A percentile compares a stretch with the other conserved stretches of the same genome.
phyloP scores from a whole-genome alignment of 1,284 basidiomycete species.

The Pseudozyma tsukubaensis region DNA sequence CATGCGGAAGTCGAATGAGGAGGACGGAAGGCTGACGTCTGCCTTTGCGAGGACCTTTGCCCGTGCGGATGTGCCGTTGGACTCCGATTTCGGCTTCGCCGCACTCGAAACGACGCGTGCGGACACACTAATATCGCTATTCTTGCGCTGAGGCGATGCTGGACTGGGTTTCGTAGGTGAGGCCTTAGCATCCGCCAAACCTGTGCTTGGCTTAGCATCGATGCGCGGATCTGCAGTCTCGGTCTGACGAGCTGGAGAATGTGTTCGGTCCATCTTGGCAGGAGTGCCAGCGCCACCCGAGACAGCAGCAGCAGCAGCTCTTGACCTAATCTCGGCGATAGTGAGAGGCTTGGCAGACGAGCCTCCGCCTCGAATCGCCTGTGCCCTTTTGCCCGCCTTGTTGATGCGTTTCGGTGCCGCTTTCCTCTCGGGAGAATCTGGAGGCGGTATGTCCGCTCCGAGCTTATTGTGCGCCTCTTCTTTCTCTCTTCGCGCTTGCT shows the following conservation, averaged over 20 bases:
- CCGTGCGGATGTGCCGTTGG: not conserved
- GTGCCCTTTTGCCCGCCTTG: slow-evolving; percentile 38
- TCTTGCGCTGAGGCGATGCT: not conserved
- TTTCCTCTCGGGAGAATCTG: slow-evolving; percentile 11
- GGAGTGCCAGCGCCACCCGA: not conserved
- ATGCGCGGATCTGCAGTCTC: not conserved
- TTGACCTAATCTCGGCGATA: slow-evolving; percentile 37
- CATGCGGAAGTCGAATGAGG: slow-evolving; percentile 33
- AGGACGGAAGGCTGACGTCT: slow-evolving; percentile 7
- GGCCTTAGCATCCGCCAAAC: not conserved
- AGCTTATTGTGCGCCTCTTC: slow-evolving; percentile 2
- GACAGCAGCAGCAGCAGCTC: slow-evolving; percentile 19
- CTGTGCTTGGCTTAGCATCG: not conserved
- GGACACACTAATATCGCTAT: not conserved
- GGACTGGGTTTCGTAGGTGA: not conserved
- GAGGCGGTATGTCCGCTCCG: not conserved
- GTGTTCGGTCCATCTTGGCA: not conserved
- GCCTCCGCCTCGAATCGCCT: slow-evolving; percentile 29
- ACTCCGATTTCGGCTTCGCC: too few species aligned
- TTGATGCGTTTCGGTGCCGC: slow-evolving; percentile 20
- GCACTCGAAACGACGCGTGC: too few species aligned
- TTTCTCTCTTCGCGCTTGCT: slow-evolving; percentile 2
- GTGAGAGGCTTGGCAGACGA: slow-evolving; percentile 31
- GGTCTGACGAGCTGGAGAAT: not conserved
- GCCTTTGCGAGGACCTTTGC: not conserved